Conservation (phyloP, 495 filamentous ascomycete genomes). For the Polyplosphaeria fusca region DNA sequence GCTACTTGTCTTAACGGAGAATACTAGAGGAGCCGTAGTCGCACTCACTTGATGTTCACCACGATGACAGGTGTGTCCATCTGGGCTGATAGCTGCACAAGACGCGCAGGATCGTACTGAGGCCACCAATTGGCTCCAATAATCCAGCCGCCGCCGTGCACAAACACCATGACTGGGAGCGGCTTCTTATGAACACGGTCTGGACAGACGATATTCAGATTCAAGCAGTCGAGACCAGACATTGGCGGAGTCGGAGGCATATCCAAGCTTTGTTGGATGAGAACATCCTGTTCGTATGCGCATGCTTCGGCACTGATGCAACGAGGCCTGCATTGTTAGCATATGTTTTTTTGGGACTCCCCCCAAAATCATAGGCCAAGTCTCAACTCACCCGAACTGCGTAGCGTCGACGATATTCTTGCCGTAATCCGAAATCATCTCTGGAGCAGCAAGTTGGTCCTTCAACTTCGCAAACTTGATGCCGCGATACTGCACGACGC, state of each 20-base stretch:
- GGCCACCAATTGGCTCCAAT: slow-evolving; percentile 45
- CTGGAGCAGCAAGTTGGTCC: slow-evolving; percentile 29
- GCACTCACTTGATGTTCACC: slow-evolving; percentile 29
- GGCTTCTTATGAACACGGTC: neutral
- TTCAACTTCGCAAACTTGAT: slow-evolving; percentile 34
- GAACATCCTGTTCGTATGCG: slow-evolving; percentile 14
- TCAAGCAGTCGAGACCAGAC: slow-evolving; percentile 34
- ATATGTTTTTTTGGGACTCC: too few relatives aligned
- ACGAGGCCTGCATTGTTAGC: slow-evolving; percentile 12
- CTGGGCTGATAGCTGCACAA: slow-evolving; percentile 25
- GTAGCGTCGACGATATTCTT: slow-evolving; percentile 26
- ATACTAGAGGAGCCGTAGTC: too few relatives aligned
- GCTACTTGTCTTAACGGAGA: neutral
- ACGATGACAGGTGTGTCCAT: slow-evolving; percentile 20
- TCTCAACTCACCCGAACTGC: slow-evolving; percentile 20
- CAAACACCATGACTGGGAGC: slow-evolving; percentile 36
- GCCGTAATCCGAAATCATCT: slow-evolving; percentile 17
- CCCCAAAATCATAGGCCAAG: too few relatives aligned
- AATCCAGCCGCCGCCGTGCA: slow-evolving; percentile 37
- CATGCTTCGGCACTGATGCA: slow-evolving; percentile 7
- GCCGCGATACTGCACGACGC: slow-evolving; percentile 33
- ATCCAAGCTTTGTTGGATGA: slow-evolving; percentile 30
- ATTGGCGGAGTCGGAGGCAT: slow-evolving; percentile 5
- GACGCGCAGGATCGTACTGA: slow-evolving; percentile 42
- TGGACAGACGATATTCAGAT: slow-evolving; percentile 35